Evolutionary conservation across 192 early-diverging fungal species (phyloP), one percentile per base, ranked within the genome.

Genomic region (Backusella liffmaniae): DNA sequence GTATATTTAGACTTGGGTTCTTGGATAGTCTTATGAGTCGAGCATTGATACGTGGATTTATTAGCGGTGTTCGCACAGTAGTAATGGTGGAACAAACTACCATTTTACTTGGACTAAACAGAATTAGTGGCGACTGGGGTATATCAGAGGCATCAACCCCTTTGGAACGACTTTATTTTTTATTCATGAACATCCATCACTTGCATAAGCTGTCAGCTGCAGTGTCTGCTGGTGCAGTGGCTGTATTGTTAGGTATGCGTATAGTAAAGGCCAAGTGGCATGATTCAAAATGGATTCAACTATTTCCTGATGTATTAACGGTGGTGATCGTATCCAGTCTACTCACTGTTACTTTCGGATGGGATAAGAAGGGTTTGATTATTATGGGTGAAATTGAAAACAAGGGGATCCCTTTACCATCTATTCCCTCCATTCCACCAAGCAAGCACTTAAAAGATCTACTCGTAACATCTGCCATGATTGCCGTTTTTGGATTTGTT

Each of bases 401-500:
- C 26, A 82, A 80, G 15, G 87, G 89, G n/a, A 79, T 91, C 36
- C 85, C 85, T 34, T 68, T 90, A 21, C 89, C 93, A 3, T 88
- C 88, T 16, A 83, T 91, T 34, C 89, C 96, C 7, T 81, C 87
- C n/a, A 70, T 85, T 10, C 89, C 94, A 10, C 84, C 89, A 15
- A 77, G 87, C 46, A 77, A 83, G 6, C 85, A 87, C 53, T 73
- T 96, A 44, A 91, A 90, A 51, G 88, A 88, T 71, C 79, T 97
- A 53, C 80, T 97, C 67, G 88, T 96, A 18, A 94, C 94, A 7
- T 89, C 95, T 3, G 93, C 95, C 66, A 85, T 98, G n/a, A 96
- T 98, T 62, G 92, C 98, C 42, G 90, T 98, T 81, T 93, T 99
- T 77, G 98, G 98, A 5, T 97, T 99, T 78, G 97, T 99, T 21